phyloP scores from a whole-genome alignment of 805 yeast species.

The Cyberlindnera mississippiensis region DNA sequence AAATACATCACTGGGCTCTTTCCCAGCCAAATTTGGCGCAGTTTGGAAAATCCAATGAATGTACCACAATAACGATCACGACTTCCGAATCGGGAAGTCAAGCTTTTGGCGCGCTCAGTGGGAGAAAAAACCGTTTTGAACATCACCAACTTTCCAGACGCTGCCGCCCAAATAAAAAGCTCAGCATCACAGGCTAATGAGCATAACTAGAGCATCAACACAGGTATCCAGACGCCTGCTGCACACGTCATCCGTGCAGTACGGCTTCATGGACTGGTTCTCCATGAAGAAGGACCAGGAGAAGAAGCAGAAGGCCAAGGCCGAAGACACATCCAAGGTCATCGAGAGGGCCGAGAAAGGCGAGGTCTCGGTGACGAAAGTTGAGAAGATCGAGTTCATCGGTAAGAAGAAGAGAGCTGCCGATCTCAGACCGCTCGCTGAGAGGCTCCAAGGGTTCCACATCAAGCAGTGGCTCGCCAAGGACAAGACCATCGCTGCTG shows the following conservation, averaged over 20 bases:
- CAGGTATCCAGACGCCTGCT: conserved; percentile 19
- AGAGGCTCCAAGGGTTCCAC: conserved; percentile 26
- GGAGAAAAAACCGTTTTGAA: neutral
- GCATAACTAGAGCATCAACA: conserved; percentile 5
- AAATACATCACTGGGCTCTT: too few relatives aligned
- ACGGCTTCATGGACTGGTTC: conserved; percentile 39
- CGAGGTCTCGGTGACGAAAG: conserved; percentile 18
- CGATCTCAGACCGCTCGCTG: conserved; percentile 9
- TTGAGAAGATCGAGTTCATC: conserved; percentile 27
- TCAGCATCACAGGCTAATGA: conserved; percentile 9
- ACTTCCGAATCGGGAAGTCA: conserved; percentile 17
- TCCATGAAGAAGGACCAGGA: conserved; percentile 30
- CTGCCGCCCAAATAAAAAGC: neutral
- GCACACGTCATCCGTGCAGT: conserved; percentile 24
- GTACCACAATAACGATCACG: too few relatives aligned
- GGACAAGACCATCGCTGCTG: conserved; percentile 24
- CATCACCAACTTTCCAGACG: neutral
- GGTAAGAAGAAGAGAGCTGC: conserved; percentile 20
- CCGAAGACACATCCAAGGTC: conserved; percentile 28
- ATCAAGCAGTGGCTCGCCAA: conserved; percentile 34
- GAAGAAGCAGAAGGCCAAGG: conserved; percentile 18
- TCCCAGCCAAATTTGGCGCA: neutral
- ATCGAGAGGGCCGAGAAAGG: conserved; percentile 36
- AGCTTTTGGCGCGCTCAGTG: conserved; percentile 1
- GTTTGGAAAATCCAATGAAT: neutral